Conservation (phyloP, 495 filamentous ascomycete genomes). For the Letharia columbiana region DNA sequence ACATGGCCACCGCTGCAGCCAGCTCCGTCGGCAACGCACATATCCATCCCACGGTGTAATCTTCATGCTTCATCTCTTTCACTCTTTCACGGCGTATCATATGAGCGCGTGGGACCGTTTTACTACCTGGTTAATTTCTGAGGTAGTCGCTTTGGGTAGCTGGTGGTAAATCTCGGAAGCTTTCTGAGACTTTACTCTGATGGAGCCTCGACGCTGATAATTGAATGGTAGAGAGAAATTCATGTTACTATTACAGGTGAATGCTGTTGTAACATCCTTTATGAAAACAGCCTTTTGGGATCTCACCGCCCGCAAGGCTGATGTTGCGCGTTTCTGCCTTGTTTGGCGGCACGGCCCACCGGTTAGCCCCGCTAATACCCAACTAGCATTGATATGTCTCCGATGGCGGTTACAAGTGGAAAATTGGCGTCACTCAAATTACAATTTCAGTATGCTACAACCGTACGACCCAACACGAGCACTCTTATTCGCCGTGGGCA, state of each 20-base stretch:
- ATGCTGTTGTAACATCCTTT: background rate
- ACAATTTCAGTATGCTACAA: conserved; percentile 6
- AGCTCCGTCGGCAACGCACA: conserved; percentile 38
- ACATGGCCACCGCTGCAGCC: conserved; percentile 37
- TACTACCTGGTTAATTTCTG: background rate
- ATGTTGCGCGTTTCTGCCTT: background rate
- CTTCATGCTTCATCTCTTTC: conserved; percentile 24
- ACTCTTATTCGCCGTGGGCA: conserved; percentile 2
- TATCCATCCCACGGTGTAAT: conserved; percentile 46
- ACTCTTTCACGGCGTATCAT: background rate
- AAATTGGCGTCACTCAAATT: background rate
- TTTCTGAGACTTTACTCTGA: background rate
- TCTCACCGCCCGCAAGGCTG: background rate
- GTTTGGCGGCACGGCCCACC: background rate
- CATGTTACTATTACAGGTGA: background rate
- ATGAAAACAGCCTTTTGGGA: background rate
- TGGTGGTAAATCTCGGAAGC: background rate
- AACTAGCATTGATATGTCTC: background rate
- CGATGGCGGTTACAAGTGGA: background rate
- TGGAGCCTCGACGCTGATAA: background rate
- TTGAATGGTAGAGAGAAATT: background rate
- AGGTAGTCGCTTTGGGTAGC: background rate
- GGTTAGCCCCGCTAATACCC: no score
- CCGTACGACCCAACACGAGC: conserved; percentile 3
- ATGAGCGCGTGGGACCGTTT: background rate